phyloP scores from a whole-genome alignment of 441 rosid species.

The Eruca vesicaria region DNA sequence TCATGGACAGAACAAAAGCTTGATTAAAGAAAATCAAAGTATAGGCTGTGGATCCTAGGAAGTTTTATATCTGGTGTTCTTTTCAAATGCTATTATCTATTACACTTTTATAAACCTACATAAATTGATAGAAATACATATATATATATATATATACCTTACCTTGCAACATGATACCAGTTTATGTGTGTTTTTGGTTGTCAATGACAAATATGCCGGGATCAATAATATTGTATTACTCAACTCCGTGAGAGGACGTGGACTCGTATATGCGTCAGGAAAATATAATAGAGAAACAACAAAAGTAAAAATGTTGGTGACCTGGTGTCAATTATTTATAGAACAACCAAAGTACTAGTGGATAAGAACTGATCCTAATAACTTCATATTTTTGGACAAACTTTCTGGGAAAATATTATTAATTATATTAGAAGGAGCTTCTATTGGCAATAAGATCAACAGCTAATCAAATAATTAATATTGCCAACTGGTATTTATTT shows the following conservation, averaged over 20 bases:
- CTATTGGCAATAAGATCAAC: constrained; percentile 10
- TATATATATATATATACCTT: neutral
- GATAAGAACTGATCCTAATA: constrained; percentile 24
- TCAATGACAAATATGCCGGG: constrained; percentile 22
- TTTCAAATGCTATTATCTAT: neutral
- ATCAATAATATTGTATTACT: constrained; percentile 6
- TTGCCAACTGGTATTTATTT: neutral
- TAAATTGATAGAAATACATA: neutral
- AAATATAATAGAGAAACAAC: constrained; percentile 10
- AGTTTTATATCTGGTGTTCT: neutral
- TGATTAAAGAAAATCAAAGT: constrained; percentile 22
- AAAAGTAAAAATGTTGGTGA: constrained; percentile 28
- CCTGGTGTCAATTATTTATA: constrained; percentile 19
- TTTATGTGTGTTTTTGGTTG: constrained; percentile 14
- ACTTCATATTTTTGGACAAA: neutral
- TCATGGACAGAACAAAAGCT: constrained; percentile 32
- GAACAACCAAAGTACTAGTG: constrained; percentile 10
- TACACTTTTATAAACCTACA: neutral
- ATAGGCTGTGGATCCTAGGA: constrained; percentile 24
- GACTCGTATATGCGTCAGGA: constrained; percentile 13
- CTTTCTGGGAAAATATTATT: neutral
- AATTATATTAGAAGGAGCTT: neutral
- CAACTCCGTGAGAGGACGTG: constrained; percentile 13
- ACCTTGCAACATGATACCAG: neutral
- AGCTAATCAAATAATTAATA: neutral